phyloP scores from a whole-genome alignment of 768 basidiomycete species.

The Cyathus striatus region DNA sequence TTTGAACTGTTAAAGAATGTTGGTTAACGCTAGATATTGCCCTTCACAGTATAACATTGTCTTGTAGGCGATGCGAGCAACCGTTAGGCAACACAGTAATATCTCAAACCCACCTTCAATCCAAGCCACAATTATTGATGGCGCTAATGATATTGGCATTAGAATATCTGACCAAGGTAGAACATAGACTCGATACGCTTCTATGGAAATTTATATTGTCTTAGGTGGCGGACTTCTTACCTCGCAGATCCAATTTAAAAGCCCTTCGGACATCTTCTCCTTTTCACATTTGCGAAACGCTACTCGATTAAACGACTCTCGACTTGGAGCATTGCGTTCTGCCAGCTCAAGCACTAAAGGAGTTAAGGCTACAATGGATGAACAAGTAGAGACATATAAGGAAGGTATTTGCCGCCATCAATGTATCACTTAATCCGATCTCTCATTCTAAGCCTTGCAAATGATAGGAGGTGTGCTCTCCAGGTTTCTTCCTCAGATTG shows the following conservation, averaged over 20 bases:
- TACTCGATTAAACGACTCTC: conserved; percentile 57
- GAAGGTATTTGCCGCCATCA: too few relatives aligned
- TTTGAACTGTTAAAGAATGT: conserved; percentile 92
- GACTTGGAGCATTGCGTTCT: conserved; percentile 62
- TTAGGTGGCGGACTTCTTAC: conserved; percentile 69
- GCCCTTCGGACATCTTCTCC: conserved; percentile 78
- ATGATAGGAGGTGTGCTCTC: conserved; percentile 38
- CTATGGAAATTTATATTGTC: conserved; percentile 5
- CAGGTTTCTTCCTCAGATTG: conserved; percentile 59
- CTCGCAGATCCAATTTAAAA: conserved; percentile 40
- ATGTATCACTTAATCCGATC: too few relatives aligned
- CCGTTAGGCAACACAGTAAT: conserved; percentile 41
- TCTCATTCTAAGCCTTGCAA: too few relatives aligned
- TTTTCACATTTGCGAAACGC: conserved; percentile 85
- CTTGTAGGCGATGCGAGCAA: conserved; percentile 70
- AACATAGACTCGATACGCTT: background rate
- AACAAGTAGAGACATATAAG: conserved; percentile 60
- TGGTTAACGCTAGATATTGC: conserved; percentile 14
- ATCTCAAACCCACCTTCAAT: conserved; percentile 49
- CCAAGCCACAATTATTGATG: conserved; percentile 69
- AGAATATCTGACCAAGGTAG: conserved; percentile 90
- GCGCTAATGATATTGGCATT: conserved; percentile 68
- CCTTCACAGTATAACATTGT: conserved; percentile 2
- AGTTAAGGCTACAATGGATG: conserved; percentile 73
- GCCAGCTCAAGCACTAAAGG: conserved; percentile 58